Base-by-base conservation (phyloP, 495 filamentous ascomycete genomes). In the Aspergillus incahuasiensis region DNA sequence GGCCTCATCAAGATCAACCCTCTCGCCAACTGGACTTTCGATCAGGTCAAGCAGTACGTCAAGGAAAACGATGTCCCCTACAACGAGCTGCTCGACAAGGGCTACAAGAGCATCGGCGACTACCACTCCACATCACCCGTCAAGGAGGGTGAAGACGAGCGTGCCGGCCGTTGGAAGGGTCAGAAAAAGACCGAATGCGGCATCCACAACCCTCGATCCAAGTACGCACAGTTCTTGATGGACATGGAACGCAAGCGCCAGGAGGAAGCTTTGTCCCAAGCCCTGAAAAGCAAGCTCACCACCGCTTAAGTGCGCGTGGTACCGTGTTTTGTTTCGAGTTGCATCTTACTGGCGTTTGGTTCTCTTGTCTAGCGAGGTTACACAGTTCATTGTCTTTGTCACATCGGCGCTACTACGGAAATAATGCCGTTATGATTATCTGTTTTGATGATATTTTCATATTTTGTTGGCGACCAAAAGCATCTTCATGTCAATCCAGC, bases 1-100 rank as follows among this genome's bases (percentile, higher is more conserved):
- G 92, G 92, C 40, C 78, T 97, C 48, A 83, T 97, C 82, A 98
- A 98, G 78, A 84, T 98, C 80, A 98, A 98, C 76, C 95, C 94
- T n/a, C 78, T 98, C 41, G 92, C 91, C 61, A 95, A 95, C 78
- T 98, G 94, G 94, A 79, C 84, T 39, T 97, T 97, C 72, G 73
- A 83, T 52, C 88, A 97, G 68, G 94, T 98, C 43, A 83, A 90
- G 71, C 79, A 80, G 32, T 98, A 98, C 71, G 78, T 96, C 77
- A 79, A 83, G 52, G 85, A 87, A 58, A 81, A 96, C 74, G 67
- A 94, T 54, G 89, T 98, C 4, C 95, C 94, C 1, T 97, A 96
- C 80, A 98, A 98, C 66, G 86, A 80, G 52, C 79, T 98, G 11
- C 79, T 98, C 5, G 89, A 97, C 74, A 78, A 76, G 52, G 91